Evolutionary conservation across 2,329 filamentous ascomycete genomes (phyloP).

Genomic region (Beauveria bassiana): DNA sequence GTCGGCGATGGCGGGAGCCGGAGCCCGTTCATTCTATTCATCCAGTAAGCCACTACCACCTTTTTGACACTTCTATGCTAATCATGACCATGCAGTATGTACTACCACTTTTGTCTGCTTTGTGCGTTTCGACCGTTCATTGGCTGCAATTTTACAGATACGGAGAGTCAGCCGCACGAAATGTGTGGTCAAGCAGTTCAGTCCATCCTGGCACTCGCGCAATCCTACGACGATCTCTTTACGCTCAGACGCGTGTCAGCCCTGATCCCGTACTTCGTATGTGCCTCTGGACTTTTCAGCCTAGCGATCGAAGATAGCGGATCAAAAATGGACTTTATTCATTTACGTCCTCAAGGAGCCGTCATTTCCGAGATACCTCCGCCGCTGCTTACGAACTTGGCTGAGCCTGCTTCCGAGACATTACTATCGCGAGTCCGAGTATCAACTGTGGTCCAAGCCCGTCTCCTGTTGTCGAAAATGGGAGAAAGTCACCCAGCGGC

Average conservation of each 20-base stretch:
- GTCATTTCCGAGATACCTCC: background rate
- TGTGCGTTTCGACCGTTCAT: slow-evolving; percentile 13
- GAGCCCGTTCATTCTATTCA: slow-evolving; percentile 14
- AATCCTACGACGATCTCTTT: slow-evolving; percentile 17
- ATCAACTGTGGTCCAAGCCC: slow-evolving; percentile 8
- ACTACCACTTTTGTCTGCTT: slow-evolving; percentile 15
- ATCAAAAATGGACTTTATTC: background rate
- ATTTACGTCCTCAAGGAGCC: background rate
- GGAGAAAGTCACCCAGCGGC: background rate
- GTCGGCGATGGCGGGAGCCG: background rate
- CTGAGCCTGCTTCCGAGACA: background rate
- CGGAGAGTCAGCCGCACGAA: slow-evolving; percentile 5
- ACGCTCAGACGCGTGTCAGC: slow-evolving; percentile 14
- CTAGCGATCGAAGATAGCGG: slow-evolving; percentile 1
- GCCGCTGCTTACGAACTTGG: no score
- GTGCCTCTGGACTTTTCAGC: slow-evolving; percentile 11
- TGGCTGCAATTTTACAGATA: background rate
- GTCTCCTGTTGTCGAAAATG: slow-evolving; percentile 10
- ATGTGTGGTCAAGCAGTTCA: background rate
- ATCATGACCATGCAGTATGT: slow-evolving; percentile 11
- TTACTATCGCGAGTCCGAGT: background rate
- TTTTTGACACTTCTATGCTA: background rate
- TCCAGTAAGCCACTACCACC: slow-evolving; percentile 12
- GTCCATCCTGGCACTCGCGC: slow-evolving; percentile 7
- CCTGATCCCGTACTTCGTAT: slow-evolving; percentile 14